These are phyloP conservation scores for Neofusicoccum parvum DNA, from an alignment of 2,329 filamentous ascomycete genomes.

Conservation along the genomic window DNA sequence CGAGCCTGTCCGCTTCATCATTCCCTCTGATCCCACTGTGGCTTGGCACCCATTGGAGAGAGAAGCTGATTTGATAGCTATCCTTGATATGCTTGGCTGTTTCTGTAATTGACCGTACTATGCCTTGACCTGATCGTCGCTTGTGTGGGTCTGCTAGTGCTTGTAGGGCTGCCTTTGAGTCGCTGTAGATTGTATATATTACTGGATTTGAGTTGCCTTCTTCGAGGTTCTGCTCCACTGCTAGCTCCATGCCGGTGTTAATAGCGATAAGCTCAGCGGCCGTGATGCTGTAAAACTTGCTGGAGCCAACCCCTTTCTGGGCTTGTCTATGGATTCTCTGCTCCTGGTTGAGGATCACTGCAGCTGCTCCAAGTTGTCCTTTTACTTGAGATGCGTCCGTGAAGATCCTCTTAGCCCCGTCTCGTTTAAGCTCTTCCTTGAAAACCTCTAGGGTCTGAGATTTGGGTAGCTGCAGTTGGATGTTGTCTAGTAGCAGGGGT, in stretches of 20 bases:
- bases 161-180: background rate
- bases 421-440: background rate
- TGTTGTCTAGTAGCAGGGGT: background rate
- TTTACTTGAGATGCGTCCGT: background rate
- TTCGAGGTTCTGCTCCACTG: background rate
- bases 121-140: background rate
- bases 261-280: background rate
- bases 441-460: background rate
- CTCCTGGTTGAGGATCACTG: background rate
- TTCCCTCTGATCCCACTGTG: conserved; percentile 20
- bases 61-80: background rate
- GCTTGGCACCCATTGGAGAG: conserved; percentile 22
- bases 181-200: background rate
- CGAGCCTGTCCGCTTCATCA: conserved; percentile 11
- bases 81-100: background rate
- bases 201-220: background rate
- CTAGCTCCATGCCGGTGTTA: background rate
- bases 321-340: too few relatives aligned
- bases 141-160: background rate
- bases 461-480: background rate
- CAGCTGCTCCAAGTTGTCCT: background rate
- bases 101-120: background rate
- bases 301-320: background rate
- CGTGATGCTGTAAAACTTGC: background rate
- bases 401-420: background rate